Base-by-base conservation (phyloP, 1,284 basidiomycete species). In the Ceratobasidium sp. region DNA sequence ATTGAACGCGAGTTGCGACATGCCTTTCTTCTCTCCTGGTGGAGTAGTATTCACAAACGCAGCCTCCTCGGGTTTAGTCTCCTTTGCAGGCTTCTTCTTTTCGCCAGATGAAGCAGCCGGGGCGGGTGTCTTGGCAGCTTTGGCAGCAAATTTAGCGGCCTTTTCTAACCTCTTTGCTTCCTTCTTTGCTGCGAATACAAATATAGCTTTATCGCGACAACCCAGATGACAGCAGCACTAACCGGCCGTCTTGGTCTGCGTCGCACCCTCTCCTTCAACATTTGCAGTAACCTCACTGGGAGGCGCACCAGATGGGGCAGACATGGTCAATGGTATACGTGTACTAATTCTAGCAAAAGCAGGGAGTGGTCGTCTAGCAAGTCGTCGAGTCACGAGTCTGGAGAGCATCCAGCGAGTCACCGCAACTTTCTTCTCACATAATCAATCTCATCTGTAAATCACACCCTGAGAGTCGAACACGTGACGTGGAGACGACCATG, bases 1-100 rank as follows among this genome's bases (percentile, higher is more conserved):
- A 42, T 22, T 27, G 12, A 31, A 17, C 15, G 22, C 1, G 34
- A 25, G 10, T 6, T 12, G 32, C 8, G 52, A 72, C 77, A 72
- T 45, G 91, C 93, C 92, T 81, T 97, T 97, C 84, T 96, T 97
- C 77, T 95, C 86, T 53, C 94, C 94, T 75, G 84, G 85, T 0
- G 92, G 92, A 0, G 94, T 96, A 5, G 84, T 88, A 80, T 96
- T 94, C 73, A 96, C 89, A 79, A 92, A 96, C 15, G 83, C 83
- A 3, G 82, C 82, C 52, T 86, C 87, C 64, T 86, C 85, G 77
- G 88, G 86, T 80, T 88, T 87, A 68, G 76, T 75, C 74, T 80
- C 71, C 40, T 71, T 69, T 12, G 57, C 74, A 1, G 64, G 57
- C 55, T 73, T 80, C 75, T 87, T 87, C 78, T 91, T 91, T 78